These are phyloP conservation scores for Cardamine occulta DNA, from an alignment of 345 rosid species.

Conservation along the genomic window DNA sequence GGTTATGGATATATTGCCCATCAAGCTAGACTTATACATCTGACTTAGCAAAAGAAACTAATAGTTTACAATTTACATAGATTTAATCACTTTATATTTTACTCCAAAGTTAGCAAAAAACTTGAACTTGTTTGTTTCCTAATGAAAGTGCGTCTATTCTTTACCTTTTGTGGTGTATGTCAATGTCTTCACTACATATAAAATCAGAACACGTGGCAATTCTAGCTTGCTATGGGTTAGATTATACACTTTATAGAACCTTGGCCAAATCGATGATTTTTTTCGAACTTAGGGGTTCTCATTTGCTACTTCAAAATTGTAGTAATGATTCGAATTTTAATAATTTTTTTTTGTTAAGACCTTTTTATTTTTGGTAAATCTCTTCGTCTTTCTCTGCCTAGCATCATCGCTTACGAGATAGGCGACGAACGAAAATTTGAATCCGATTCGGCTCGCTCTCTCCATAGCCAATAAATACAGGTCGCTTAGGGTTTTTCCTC, in stretches of 20 bases:
- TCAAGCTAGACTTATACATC: not conserved
- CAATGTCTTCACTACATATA: not conserved
- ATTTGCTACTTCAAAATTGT: conserved; percentile 2
- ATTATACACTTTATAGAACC: not conserved
- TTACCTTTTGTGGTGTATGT: not conserved
- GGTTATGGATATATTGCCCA: not conserved
- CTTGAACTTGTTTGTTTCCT: not conserved
- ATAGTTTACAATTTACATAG: not conserved
- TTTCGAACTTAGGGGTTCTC: not conserved
- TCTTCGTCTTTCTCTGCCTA: conserved; percentile 29
- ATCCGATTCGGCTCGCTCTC: conserved; percentile 33
- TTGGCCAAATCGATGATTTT: not conserved
- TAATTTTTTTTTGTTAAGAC: conserved; percentile 18
- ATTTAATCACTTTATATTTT: not conserved
- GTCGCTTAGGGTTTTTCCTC: conserved; percentile 33
- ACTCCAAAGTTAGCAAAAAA: not conserved
- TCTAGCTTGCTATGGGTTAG: not conserved
- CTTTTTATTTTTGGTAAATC: not conserved
- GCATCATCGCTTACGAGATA: conserved; percentile 37
- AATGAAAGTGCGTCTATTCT: not conserved
- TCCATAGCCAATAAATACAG: conserved; percentile 22
- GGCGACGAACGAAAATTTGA: conserved; percentile 25
- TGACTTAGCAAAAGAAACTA: not conserved
- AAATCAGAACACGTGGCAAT: not conserved
- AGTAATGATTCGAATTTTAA: conserved; percentile 27